Evolutionary conservation across 257 asterid species (phyloP), one percentile per base, ranked within the genome.

Genomic region (Fraxinus americana): DNA sequence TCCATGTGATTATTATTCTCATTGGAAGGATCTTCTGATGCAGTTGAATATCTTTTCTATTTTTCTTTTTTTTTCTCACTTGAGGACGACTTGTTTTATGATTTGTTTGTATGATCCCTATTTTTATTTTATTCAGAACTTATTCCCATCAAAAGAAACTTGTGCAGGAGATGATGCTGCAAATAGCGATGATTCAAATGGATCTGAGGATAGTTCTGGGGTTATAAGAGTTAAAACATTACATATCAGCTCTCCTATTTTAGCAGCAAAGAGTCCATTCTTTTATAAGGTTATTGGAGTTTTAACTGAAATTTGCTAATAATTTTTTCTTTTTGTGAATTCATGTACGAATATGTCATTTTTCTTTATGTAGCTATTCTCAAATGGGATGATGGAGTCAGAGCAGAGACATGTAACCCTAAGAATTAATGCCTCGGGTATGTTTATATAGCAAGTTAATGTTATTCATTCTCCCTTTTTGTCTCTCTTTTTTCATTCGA

Each of bases 341-440:
- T 83, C 16, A 25, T 67, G 23, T 71, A 54, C 83, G 75, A 78
- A 38, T 25, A 10, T 27, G 48, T 59, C 66, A 39, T 59, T 75
- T 75, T 76, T 63, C 35, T 27, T 63, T 79, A 50, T 88, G 81
- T 79, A 96, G 99, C 85, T 96, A 74, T 93, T 96, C 89, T 92
- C 99, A 48, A 93, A 95, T 82, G 99, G 98, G 80, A 95, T 95
- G 97, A 92, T 87, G 92, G 99, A 95, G 85, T 95, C 99, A 5
- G 99, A 95, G 87, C 98, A 93, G 89, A 87, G 99, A 80, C 97
- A 92, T 66, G 98, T 96, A 70, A 92, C 97, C 74, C 91, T 96
- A 71, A 87, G 97, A 84, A 91, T 96, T 76, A 85, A 83, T 78
- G 92, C 92, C 75, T 96, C 97, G 72, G 99, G 99, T 95, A 89